A percentile compares a stretch with the other conserved stretches of the same genome.
Conservation (phyloP, 176 grass and related monocot genomes). For the Oryza brachyantha region DNA sequence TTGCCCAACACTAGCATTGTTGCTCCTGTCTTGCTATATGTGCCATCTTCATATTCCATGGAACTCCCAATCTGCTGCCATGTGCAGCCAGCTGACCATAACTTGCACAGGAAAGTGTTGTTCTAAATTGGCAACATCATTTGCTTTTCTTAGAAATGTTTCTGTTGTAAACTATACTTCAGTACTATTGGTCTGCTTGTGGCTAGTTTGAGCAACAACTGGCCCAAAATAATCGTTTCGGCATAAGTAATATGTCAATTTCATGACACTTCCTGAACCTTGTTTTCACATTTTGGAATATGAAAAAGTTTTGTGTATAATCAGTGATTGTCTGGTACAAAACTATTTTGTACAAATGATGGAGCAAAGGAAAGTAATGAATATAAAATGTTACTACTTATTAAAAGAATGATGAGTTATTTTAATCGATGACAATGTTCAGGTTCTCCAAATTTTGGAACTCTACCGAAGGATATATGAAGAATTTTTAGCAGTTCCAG, state of each 20-base stretch:
- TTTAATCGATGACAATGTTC: conserved; percentile 26
- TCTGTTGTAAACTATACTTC: background rate
- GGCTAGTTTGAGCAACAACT: background rate
- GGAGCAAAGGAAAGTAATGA: background rate
- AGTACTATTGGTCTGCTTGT: background rate
- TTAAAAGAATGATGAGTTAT: background rate
- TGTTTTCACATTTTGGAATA: background rate
- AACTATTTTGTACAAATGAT: conserved; percentile 16
- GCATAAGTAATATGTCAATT: background rate
- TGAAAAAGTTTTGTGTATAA: background rate
- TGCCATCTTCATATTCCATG: background rate
- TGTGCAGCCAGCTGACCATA: background rate
- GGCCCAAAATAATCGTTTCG: background rate
- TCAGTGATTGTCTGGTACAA: background rate
- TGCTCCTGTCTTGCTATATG: background rate
- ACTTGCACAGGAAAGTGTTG: background rate
- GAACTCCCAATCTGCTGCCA: background rate
- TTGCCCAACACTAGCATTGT: background rate
- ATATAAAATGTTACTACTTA: background rate
- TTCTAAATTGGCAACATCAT: background rate
- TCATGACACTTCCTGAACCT: background rate
- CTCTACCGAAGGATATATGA: conserved; percentile 90
- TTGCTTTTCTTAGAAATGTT: background rate
- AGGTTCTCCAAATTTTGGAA: conserved; percentile 97
- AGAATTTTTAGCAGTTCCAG: conserved; percentile 93